These are phyloP conservation scores for Hansenula lynferdii DNA, from an alignment of 1,139 yeast genomes.

Conservation along the genomic window DNA sequence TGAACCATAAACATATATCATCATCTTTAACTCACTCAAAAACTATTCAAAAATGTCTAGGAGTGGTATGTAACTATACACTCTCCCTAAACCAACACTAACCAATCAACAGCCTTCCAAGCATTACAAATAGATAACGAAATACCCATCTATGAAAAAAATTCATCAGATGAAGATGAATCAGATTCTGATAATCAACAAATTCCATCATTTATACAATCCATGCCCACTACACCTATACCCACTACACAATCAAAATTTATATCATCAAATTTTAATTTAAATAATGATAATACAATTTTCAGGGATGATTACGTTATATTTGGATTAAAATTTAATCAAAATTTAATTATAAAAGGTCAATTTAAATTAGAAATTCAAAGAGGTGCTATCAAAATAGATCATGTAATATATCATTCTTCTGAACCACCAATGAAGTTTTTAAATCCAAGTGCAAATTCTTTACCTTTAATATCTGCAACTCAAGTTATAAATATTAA, in stretches of 20 bases:
- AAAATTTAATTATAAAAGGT: conserved; percentile 54
- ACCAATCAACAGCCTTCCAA: conserved; percentile 8
- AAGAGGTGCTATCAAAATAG: conserved; percentile 52
- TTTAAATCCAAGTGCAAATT: conserved; percentile 47
- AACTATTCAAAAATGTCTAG: background rate
- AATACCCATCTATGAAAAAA: conserved; percentile 11
- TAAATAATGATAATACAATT: conserved; percentile 34
- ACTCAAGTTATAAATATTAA: conserved; percentile 36
- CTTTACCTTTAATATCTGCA: conserved; percentile 52
- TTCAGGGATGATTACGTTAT: conserved; percentile 28
- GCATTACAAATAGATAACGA: conserved; percentile 9
- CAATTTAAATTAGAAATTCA: conserved; percentile 47
- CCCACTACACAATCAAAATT: conserved; percentile 16
- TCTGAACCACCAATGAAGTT: conserved; percentile 30
- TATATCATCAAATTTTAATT: conserved; percentile 28
- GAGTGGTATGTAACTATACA: background rate
- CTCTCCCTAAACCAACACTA: background rate
- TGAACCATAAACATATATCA: no score
- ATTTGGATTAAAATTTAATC: conserved; percentile 41
- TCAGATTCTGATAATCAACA: background rate
- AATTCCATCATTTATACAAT: background rate
- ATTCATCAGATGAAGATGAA: conserved; percentile 10
- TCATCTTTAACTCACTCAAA: background rate
- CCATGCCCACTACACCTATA: background rate
- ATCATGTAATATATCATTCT: conserved; percentile 50